phyloP scores from a whole-genome alignment of 225 moss, liverwort and hornwort species.

The Asterella californica region DNA sequence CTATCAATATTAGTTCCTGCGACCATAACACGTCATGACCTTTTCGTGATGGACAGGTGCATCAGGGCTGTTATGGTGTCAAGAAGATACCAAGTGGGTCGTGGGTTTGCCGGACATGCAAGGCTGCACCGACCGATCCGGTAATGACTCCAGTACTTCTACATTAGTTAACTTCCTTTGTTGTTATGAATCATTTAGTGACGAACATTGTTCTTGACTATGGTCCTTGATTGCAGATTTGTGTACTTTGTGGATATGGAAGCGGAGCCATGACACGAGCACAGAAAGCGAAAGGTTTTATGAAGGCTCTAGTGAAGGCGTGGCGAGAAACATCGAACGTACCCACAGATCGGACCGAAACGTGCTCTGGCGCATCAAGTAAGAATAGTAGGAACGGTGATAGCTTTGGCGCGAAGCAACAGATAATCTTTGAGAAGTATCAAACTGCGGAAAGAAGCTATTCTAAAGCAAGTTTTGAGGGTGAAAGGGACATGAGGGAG shows the following conservation, averaged over 20 bases:
- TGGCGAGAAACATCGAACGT: conserved; percentile 56
- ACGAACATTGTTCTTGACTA: not conserved
- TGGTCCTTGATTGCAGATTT: conserved; percentile 43
- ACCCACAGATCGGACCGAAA: conserved; percentile 12
- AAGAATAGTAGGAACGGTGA: conserved; percentile 7
- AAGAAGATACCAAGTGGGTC: conserved; percentile 75
- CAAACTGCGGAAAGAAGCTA: not conserved
- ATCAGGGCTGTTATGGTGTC: conserved; percentile 95
- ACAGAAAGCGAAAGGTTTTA: conserved; percentile 74
- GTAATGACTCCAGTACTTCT: conserved; percentile 22
- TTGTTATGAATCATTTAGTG: not conserved
- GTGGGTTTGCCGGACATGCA: conserved; percentile 93
- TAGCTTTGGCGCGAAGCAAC: conserved; percentile 1
- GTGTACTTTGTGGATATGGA: conserved; percentile 91
- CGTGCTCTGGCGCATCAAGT: not conserved
- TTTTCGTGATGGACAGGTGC: conserved; percentile 47
- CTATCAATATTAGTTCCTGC: not conserved
- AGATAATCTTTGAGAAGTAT: conserved; percentile 8
- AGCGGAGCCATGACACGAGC: conserved; percentile 95
- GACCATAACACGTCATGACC: not conserved
- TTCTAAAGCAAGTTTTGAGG: conserved; percentile 13
- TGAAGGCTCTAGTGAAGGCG: conserved; percentile 55
- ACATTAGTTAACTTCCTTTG: not conserved
- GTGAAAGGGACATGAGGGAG: not conserved
- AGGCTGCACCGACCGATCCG: conserved; percentile 59